These are phyloP conservation scores for Aspergillus ellipticus DNA, from an alignment of 495 filamentous ascomycete species.

Conservation along the genomic window DNA sequence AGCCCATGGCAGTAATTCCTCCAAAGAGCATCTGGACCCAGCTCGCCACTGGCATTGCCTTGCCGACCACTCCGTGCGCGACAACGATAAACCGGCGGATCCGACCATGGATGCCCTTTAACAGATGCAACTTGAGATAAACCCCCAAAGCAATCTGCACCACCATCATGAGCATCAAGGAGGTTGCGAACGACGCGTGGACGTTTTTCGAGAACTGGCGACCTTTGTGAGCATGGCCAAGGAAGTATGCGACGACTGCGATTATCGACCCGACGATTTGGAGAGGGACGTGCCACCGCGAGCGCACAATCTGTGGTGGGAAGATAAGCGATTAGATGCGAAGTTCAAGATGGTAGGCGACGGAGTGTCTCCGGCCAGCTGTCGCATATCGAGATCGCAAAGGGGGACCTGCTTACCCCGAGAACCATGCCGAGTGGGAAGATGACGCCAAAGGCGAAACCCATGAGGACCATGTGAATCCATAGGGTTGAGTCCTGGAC, in stretches of 20 bases:
- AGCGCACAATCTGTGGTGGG: constrained; percentile 68
- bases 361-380: background rate
- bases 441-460: constrained; percentile 79
- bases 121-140: constrained; percentile 86
- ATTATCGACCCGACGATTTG: constrained; percentile 72
- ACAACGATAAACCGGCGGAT: constrained; percentile 70
- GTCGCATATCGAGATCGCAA: background rate
- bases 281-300: constrained; percentile 89
- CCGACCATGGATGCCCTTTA: constrained; percentile 73
- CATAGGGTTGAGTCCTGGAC: constrained; percentile 78
- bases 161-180: constrained; percentile 72
- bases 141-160: constrained; percentile 75
- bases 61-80: constrained; percentile 78
- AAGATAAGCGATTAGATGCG: constrained; percentile 4
- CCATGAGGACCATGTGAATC: constrained; percentile 90
- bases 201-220: constrained; percentile 81
- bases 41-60: constrained; percentile 76
- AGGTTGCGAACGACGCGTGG: constrained; percentile 76
- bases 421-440: constrained; percentile 96
- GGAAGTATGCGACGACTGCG: constrained; percentile 79
- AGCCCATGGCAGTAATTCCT: constrained; percentile 89
- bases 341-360: background rate
- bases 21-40: constrained; percentile 98
- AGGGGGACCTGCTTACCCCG: constrained; percentile 56
- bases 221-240: constrained; percentile 87